Evolutionary conservation across 2,329 filamentous ascomycete species (phyloP).

Genomic region (Didymella segeticola): DNA sequence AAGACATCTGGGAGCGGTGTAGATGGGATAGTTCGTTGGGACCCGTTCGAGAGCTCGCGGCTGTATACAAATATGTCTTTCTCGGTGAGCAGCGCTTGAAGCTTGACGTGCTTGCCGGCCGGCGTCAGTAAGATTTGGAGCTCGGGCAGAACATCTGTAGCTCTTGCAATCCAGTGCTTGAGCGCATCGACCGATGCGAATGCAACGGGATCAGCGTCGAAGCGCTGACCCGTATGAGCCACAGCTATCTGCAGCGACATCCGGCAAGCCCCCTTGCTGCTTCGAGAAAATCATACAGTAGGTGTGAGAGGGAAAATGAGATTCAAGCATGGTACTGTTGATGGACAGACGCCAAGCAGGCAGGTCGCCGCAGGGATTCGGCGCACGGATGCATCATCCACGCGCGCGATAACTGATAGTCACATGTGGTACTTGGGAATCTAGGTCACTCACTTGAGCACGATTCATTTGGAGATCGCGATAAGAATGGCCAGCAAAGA

Average conservation of each 20-base stretch:
- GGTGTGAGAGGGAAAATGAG: conserved; percentile 21
- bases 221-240: conserved; percentile 88
- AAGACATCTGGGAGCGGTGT: conserved; percentile 64
- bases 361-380: conserved; percentile 35
- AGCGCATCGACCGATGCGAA: conserved; percentile 84
- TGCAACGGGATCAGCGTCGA: conserved; percentile 77
- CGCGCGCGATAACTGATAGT: conserved; percentile 22
- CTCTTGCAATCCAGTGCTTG: conserved; percentile 77
- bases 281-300: conserved; percentile 26
- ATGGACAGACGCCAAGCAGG: conserved; percentile 27
- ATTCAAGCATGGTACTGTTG: conserved; percentile 25
- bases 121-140: conserved; percentile 88
- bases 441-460: not conserved
- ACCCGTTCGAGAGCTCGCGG: conserved; percentile 60
- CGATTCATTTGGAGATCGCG: not conserved
- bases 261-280: conserved; percentile 49
- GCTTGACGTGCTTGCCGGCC: conserved; percentile 82
- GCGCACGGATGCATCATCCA: conserved; percentile 35
- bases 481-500: conserved; percentile 30
- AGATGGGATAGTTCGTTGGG: conserved; percentile 58
- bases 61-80: conserved; percentile 94
- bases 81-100: conserved; percentile 80
- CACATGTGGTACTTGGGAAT: conserved; percentile 13
- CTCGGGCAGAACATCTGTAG: conserved; percentile 74
- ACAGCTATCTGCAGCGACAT: conserved; percentile 93